These are phyloP conservation scores for Paecilomyces fulvus DNA, from an alignment of 2,329 filamentous ascomycete species.

Conservation along the genomic window DNA sequence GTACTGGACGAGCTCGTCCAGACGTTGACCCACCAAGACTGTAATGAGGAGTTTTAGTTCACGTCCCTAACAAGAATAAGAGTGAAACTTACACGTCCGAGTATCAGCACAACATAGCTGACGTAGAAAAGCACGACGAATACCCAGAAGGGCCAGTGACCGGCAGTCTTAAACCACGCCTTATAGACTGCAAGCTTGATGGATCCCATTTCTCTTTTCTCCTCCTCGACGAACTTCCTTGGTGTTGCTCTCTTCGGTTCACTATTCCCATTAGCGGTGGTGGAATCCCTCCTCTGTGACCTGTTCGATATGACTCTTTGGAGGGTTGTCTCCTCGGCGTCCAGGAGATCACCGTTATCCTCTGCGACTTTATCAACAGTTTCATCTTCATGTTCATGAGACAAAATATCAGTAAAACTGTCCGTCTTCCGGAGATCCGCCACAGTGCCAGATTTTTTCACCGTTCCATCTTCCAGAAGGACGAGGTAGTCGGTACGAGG, in stretches of 20 bases:
- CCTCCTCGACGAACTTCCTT: conserved; percentile 69
- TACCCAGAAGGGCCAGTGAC: conserved; percentile 54
- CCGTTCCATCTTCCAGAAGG: conserved; percentile 59
- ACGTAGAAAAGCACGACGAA: conserved; percentile 47
- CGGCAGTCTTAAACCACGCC: conserved; percentile 59
- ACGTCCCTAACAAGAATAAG: not conserved
- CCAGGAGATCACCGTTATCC: conserved; percentile 18
- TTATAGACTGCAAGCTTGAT: conserved; percentile 61
- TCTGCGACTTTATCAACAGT: conserved; percentile 25
- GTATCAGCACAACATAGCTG: conserved; percentile 45
- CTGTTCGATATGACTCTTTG: conserved; percentile 36
- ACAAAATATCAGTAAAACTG: conserved; percentile 35
- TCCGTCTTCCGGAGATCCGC: conserved; percentile 45
- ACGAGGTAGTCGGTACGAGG: conserved; percentile 66
- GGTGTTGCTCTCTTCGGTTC: conserved; percentile 34
- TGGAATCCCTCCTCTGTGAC: conserved; percentile 9
- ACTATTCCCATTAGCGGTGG: conserved; percentile 9
- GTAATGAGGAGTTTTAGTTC: not conserved
- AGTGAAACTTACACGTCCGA: conserved; percentile 38
- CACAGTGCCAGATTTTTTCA: conserved; percentile 56
- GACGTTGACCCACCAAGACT: conserved; percentile 42
- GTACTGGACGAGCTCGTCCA: conserved; percentile 32
- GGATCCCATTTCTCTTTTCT: conserved; percentile 61
- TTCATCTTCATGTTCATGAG: conserved; percentile 37
- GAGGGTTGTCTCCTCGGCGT: conserved; percentile 36